Conservation (phyloP, 148 eudicot genomes). For the Limonium bicolor region DNA sequence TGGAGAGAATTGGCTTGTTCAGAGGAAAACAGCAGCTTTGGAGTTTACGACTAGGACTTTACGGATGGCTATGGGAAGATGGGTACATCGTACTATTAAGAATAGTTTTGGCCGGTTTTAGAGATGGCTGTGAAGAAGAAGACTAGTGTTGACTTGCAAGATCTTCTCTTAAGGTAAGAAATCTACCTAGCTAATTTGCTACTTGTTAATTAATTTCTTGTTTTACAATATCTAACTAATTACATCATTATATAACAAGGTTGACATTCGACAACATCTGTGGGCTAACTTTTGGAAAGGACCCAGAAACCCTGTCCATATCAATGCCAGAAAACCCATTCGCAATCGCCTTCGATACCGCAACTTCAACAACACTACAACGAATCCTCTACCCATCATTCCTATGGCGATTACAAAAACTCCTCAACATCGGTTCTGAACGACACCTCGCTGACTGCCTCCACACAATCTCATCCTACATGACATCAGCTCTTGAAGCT, state of each 20-base stretch:
- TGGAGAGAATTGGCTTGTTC: conserved; percentile 40
- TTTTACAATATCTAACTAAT: too few species aligned
- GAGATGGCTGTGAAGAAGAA: conserved; percentile 14
- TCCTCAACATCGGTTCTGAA: conserved; percentile 24
- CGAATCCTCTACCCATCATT: conserved; percentile 29
- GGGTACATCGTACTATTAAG: conserved; percentile 40
- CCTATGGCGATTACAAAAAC: conserved; percentile 29
- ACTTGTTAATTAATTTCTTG: too few species aligned
- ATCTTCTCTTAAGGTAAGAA: conserved; percentile 1
- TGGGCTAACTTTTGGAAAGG: conserved; percentile 43
- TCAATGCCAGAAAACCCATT: conserved; percentile 31
- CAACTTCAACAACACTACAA: conserved; percentile 33
- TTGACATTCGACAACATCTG: conserved; percentile 45
- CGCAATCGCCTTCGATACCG: conserved; percentile 29
- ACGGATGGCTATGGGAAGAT: conserved; percentile 40
- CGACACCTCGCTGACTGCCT: conserved; percentile 17
- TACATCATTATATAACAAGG: too few species aligned
- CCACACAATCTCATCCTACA: conserved; percentile 24
- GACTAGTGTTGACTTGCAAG: conserved; percentile 27
- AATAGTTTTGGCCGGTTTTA: conserved; percentile 27
- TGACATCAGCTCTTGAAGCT: conserved; percentile 24
- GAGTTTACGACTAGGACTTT: conserved; percentile 47
- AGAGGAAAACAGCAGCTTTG: conserved; percentile 40
- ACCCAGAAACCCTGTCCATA: conserved; percentile 38
- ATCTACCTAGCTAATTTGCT: too few species aligned